These are phyloP conservation scores for Fusarium sp. DNA, from an alignment of 2,329 filamentous ascomycete species.

Conservation along the genomic window DNA sequence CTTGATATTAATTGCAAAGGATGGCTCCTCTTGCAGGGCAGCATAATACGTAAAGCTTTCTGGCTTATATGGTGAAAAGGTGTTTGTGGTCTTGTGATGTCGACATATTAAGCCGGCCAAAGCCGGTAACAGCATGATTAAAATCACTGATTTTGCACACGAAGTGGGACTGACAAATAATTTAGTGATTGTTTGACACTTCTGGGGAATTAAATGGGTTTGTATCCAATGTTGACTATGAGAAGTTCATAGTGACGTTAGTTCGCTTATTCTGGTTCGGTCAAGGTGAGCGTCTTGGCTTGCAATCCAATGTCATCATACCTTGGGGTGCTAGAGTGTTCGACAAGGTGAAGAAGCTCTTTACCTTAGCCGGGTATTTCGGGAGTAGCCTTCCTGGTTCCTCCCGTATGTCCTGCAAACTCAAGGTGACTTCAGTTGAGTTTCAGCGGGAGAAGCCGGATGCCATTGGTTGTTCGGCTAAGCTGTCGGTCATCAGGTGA, in stretches of 20 bases:
- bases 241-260: background rate
- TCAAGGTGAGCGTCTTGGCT: background rate
- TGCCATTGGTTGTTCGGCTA: conserved; percentile 33
- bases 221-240: background rate
- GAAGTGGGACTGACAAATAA: background rate
- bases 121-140: background rate
- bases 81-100: background rate
- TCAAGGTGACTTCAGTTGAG: background rate
- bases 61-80: background rate
- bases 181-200: background rate
- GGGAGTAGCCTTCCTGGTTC: conserved; percentile 1
- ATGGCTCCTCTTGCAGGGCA: background rate
- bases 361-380: conserved; percentile 2
- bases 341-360: background rate
- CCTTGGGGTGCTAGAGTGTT: too few species aligned
- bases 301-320: conserved; percentile 6
- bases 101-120: conserved; percentile 10
- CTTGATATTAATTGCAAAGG: background rate
- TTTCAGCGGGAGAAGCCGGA: conserved; percentile 22
- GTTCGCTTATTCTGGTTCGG: background rate
- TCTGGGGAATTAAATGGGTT: background rate
- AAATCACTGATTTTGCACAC: background rate
- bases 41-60: background rate
- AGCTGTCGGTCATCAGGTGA: conserved; percentile 25
- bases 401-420: background rate